These are phyloP conservation scores for Malus asiatica DNA, from an alignment of 306 rosid genomes.

Conservation along the genomic window DNA sequence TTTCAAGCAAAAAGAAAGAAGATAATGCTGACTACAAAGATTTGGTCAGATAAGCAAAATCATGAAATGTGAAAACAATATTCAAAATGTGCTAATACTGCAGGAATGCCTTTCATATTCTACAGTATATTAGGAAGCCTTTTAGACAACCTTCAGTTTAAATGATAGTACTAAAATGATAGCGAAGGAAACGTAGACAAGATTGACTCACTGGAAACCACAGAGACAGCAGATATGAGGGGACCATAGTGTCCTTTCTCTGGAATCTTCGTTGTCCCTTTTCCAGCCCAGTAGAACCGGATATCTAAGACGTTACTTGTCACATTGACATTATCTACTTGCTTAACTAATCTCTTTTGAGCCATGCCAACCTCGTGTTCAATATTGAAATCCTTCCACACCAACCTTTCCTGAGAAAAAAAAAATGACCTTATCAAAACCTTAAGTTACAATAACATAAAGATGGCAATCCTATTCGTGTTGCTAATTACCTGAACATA, in stretches of 20 bases:
- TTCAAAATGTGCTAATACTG: no score
- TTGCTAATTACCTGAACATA: conserved; percentile 49
- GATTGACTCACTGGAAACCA: conserved; percentile 38
- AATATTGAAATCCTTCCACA: conserved; percentile 38
- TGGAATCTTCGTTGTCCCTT: conserved; percentile 40
- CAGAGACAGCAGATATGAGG: conserved; percentile 53
- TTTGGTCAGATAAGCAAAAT: no score
- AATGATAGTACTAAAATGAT: not conserved
- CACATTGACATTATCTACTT: conserved; percentile 22
- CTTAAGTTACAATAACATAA: conserved; percentile 5
- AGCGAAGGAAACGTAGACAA: not conserved
- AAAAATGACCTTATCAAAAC: conserved; percentile 9
- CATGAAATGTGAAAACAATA: no score
- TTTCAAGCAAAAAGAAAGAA: not conserved
- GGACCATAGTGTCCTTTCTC: conserved; percentile 49
- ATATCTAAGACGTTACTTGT: conserved; percentile 40
- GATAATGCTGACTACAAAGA: no score
- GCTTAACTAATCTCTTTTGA: conserved; percentile 24
- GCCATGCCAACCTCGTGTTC: conserved; percentile 25
- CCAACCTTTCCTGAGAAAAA: conserved; percentile 36
- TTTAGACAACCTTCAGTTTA: no score
- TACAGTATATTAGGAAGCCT: no score
- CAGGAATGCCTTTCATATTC: no score
- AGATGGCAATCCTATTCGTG: not conserved
- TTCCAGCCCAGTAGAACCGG: conserved; percentile 51